phyloP scores from a whole-genome alignment of 1,284 basidiomycete species.

The Hypsizygus ulmarius region DNA sequence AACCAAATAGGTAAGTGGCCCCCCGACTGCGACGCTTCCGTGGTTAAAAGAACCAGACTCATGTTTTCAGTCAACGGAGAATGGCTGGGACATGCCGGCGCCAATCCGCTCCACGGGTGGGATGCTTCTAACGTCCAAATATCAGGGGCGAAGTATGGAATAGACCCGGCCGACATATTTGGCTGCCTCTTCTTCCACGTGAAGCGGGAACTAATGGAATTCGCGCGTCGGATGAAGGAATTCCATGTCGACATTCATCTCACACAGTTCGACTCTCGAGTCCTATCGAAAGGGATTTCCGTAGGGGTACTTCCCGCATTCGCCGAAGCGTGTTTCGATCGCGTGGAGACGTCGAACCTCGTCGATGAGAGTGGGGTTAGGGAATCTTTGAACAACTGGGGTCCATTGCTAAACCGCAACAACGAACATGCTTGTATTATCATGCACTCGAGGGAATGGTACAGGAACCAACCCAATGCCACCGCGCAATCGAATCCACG shows the following conservation, averaged over 20 bases:
- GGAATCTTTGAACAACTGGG: conserved; percentile 37
- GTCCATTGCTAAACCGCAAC: conserved; percentile 32
- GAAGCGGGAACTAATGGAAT: conserved; percentile 39
- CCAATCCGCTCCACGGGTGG: conserved; percentile 40
- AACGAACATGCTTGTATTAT: conserved; percentile 34
- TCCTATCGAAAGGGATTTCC: conserved; percentile 38
- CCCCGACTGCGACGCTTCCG: background rate
- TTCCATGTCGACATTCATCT: conserved; percentile 38
- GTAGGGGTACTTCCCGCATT: conserved; percentile 38
- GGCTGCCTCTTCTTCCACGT: conserved; percentile 46
- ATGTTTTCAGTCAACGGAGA: conserved; percentile 37
- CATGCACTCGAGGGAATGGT: conserved; percentile 39
- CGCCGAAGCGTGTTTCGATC: conserved; percentile 36
- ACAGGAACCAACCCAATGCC: conserved; percentile 25
- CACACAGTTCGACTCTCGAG: conserved; percentile 37
- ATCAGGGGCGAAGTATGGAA: conserved; percentile 31
- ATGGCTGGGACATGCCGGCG: conserved; percentile 33
- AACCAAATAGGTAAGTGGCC: conserved; percentile 37
- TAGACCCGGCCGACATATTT: conserved; percentile 37
- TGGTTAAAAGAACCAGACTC: conserved; percentile 25
- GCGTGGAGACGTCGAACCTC: conserved; percentile 37
- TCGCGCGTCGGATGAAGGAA: conserved; percentile 36
- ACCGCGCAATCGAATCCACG: conserved; percentile 31
- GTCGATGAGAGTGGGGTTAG: conserved; percentile 32
- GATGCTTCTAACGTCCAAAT: conserved; percentile 30